Evolutionary conservation across 2,329 filamentous ascomycete genomes (phyloP), one percentile per base, ranked within the genome.

Genomic region (Colletotrichum echinochloae): DNA sequence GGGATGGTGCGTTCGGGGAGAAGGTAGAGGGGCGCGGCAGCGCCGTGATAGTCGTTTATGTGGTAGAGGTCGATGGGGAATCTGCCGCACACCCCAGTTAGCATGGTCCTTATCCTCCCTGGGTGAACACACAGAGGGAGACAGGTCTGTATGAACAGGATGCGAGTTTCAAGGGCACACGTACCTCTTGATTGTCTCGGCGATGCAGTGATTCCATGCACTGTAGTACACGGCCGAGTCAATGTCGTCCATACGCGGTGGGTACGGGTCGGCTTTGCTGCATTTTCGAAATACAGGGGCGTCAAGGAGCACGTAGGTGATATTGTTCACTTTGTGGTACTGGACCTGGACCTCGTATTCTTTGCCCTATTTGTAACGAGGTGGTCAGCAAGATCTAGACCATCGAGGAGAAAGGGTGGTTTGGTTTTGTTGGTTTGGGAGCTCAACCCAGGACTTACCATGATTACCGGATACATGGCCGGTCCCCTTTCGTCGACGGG

Each of bases 181-280:
- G 0, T 48, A 48, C 44, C 44, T 48, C 44, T 48, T 48, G 44
- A 23, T 48, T 14, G 88, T 81, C 73, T 90, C 84, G 7, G 90
- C 89, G 74, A 92, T 91, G 76, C 90, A 92, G 77, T 89, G 87
- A 72, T 92, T 92, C 64, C 64, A 92, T 1, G 88, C 89, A 3
- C 88, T 90, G 76, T 92, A 92, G 80, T 91, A 91, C 60, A 92
- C 88, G 11, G 90, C 90, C 72, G 86, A 89, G 72, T 90, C 88
- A 64, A 92, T 82, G 75, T 92, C 90, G 76, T 92, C 90, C 90
- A 92, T 92, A 37, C 90, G 86, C 44, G 89, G 82, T 14, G 90
- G 90, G 75, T 92, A 92, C 0, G 90, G 90, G 72, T 91, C 87
- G 20, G 85, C 81, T 73, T 87, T 87, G 2, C 86, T 87, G 76